Evolutionary conservation across 495 filamentous ascomycete genomes (phyloP).

Genomic region (Darksidea phi): DNA sequence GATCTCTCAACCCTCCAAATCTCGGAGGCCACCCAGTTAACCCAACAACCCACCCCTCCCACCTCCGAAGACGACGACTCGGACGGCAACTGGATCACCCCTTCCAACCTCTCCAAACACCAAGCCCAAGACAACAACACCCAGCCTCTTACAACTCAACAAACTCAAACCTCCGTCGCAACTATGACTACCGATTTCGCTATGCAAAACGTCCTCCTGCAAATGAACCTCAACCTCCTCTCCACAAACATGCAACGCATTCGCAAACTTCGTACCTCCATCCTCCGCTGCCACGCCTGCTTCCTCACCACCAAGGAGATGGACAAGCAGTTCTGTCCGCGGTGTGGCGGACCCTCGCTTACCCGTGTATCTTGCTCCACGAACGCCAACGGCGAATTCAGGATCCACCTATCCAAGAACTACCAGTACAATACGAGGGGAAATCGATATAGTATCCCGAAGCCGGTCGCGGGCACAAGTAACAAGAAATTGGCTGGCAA

Average conservation of each 20-base stretch:
- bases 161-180: conserved; percentile 72
- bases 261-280: conserved; percentile 75
- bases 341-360: conserved; percentile 83
- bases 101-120: conserved; percentile 82
- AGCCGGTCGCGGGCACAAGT: conserved; percentile 75
- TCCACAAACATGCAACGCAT: conserved; percentile 75
- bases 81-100: conserved; percentile 90
- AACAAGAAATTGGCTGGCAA: conserved; percentile 61
- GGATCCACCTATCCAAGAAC: conserved; percentile 86
- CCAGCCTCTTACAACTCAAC: conserved; percentile 50
- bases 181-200: conserved; percentile 93
- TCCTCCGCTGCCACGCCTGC: conserved; percentile 92
- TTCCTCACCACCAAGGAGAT: conserved; percentile 83
- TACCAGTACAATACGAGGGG: conserved; percentile 95
- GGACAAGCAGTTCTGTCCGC: conserved; percentile 87
- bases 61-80: conserved; percentile 51
- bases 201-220: conserved; percentile 91
- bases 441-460: conserved; percentile 85
- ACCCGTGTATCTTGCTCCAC: conserved; percentile 85
- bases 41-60: conserved; percentile 8
- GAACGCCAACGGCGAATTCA: conserved; percentile 74
- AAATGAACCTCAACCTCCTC: conserved; percentile 91
- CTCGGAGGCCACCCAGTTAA: conserved; percentile 9
- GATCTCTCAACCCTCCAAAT: conserved; percentile 14
- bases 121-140: conserved; percentile 64